Evolutionary conservation across 805 yeast genomes (phyloP), one percentile per base, ranked within the genome.

Genomic region (Starmerella gropengiesseri): DNA sequence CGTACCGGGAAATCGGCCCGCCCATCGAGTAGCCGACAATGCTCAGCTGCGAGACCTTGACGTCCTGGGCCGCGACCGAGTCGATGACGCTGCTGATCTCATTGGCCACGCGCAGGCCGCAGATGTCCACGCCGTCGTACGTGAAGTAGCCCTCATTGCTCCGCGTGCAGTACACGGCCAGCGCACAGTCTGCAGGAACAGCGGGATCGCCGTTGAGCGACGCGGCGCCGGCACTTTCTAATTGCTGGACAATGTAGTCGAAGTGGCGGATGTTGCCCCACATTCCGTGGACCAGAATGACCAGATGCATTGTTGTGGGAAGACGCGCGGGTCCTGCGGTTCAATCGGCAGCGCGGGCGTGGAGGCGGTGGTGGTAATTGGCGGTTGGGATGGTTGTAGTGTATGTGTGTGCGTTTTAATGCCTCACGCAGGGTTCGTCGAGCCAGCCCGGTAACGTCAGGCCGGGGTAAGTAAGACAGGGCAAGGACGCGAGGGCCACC

Each of bases 1-100:
- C 78, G 58, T 83, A 86, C 39, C 96, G 66, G 0, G 86, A 69
- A 25, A 89, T 75, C 27, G 87, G 62, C 0, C 97, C 97, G 18
- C 97, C 96, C 45, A 89, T 64, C 0, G 95, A 83, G 59, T 87
- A 89, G 0, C 97, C 95, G 3, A 83, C 69, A 31, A 89, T 66
- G 47, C 93, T 81, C 38, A 89, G 71, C 51, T 76, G 72, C n/a
- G 68, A 65, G 9, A 84, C 83, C 12, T 57, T 54, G n/a, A 37
- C 46, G 19, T 53, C 57, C 5, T 35, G 29, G 16, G 20, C 25
- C 18, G 29, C 26, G 22, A 61, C 41, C 17, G 34, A 32, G 4
- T 52, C 49, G 16, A 74, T 62, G 52, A 67, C 67, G 1, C 47
- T 51, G 16, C 64, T 58, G 37, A 85, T 76, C 60, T 85, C 94